These are phyloP conservation scores for Paecilomyces formosus DNA, from an alignment of 2,329 filamentous ascomycete genomes.

Conservation along the genomic window DNA sequence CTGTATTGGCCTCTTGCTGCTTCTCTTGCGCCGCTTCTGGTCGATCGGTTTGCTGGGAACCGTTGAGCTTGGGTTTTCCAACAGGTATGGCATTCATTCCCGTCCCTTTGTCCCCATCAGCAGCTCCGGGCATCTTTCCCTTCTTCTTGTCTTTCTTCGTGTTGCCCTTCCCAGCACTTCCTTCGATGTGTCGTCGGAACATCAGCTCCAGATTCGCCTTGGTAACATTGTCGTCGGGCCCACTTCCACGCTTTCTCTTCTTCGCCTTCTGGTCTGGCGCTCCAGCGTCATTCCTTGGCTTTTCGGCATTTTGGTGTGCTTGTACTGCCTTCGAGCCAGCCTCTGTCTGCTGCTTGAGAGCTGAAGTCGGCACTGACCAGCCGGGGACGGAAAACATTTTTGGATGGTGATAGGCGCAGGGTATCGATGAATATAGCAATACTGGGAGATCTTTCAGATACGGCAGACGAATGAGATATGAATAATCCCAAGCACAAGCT, in stretches of 20 bases:
- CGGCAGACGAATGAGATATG: background rate
- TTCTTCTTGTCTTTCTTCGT: conserved; percentile 19
- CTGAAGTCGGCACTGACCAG: conserved; percentile 72
- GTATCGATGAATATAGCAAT: background rate
- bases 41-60: conserved; percentile 7
- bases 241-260: conserved; percentile 44
- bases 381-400: conserved; percentile 84
- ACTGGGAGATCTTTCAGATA: background rate
- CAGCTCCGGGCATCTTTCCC: conserved; percentile 21
- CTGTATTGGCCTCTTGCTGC: conserved; percentile 1
- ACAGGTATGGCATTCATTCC: conserved; percentile 14
- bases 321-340: conserved; percentile 51
- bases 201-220: conserved; percentile 66
- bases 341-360: conserved; percentile 62
- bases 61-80: background rate
- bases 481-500: background rate
- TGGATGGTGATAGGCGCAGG: background rate
- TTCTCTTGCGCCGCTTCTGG: conserved; percentile 7
- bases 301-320: conserved; percentile 51
- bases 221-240: conserved; percentile 44
- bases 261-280: conserved; percentile 33
- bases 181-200: conserved; percentile 73
- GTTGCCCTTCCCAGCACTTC: conserved; percentile 35
- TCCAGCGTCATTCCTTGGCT: conserved; percentile 14
- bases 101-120: conserved; percentile 13